Evolutionary conservation across 192 early-diverging fungal genomes (phyloP), one percentile per base, ranked within the genome.

Genomic region (Phycomyces nitens): DNA sequence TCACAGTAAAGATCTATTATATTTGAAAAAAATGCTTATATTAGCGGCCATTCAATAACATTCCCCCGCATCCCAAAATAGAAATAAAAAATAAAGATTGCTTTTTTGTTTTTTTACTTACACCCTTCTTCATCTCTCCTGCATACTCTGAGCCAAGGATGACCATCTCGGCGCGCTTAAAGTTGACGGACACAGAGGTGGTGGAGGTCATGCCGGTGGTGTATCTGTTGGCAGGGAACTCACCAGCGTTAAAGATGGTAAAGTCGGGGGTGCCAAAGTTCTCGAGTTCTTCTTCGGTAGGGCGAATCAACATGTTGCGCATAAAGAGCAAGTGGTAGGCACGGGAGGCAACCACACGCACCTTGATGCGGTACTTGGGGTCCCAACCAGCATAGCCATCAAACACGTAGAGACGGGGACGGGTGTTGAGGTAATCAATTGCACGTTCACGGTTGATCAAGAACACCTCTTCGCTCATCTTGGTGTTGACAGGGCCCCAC

Each of bases 81-180:
- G n/a, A n/a, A n/a, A n/a, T n/a, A n/a, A n/a, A n/a, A n/a, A n/a
- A n/a, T n/a, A n/a, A n/a, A n/a, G n/a, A n/a, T n/a, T n/a, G n/a
- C 11, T 58, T 58, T 40, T 26, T 24, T 60, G 5, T 60, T 15
- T 68, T 68, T 60, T 82, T 39, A 72, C 68, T 68, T 69, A 88
- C 79, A 68, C 96, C 96, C 86, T 99, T 99, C 80, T 99, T 99
- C 96, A 99, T 99, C 81, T 99, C 96, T 58, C 96, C 96, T 56
- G 96, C 96, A 70, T 99, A 99, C 76, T 97, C 91, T 56, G 94
- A 93, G 38, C 96, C 96, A 47, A 99, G 84, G 59, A 99, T 99
- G 34, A 99, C 92, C 93, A 99, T 95, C 79, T 99, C 93, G 47
- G 76, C 73, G 72, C 91, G 88, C 68, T 89, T 87, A 65, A 98